These are phyloP conservation scores for Butyriboletus loyo DNA, from an alignment of 768 basidiomycete species.

Conservation along the genomic window DNA sequence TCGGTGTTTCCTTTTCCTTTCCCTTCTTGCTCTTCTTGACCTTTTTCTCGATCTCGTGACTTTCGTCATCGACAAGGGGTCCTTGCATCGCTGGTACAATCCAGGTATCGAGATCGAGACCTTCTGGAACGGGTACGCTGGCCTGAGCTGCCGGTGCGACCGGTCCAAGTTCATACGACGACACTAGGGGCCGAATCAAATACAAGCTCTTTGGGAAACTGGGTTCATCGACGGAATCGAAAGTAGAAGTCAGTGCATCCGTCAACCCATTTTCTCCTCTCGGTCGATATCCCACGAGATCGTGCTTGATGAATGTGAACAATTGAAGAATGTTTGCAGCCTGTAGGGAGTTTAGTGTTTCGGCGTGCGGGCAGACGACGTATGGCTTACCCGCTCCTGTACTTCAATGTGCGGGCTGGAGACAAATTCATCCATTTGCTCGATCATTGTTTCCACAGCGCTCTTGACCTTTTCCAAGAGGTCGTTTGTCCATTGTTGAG, in stretches of 20 bases:
- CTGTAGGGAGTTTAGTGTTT: constrained; percentile 36
- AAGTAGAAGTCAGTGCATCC: constrained; percentile 36
- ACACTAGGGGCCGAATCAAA: constrained; percentile 78
- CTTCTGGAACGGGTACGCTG: constrained; percentile 78
- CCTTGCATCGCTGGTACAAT: constrained; percentile 62
- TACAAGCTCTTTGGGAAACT: constrained; percentile 86
- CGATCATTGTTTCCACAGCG: constrained; percentile 59
- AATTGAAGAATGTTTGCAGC: constrained; percentile 79
- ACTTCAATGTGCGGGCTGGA: constrained; percentile 76
- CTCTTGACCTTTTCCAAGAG: constrained; percentile 60
- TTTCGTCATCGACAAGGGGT: constrained; percentile 28
- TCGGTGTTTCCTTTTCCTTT: constrained; percentile 42
- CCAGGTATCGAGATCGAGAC: constrained; percentile 82
- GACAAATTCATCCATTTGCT: constrained; percentile 56
- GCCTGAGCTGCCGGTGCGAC: constrained; percentile 79
- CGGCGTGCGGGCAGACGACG: background rate
- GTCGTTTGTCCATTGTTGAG: constrained; percentile 75
- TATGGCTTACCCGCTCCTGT: constrained; percentile 75
- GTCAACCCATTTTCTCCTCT: constrained; percentile 36
- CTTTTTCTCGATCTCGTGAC: constrained; percentile 38
- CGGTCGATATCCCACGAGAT: constrained; percentile 57
- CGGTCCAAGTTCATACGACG: constrained; percentile 77
- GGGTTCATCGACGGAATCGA: constrained; percentile 38
- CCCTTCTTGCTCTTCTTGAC: constrained; percentile 43
- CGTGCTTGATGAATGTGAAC: constrained; percentile 72